These are phyloP conservation scores for Dacryopinax primogenitus DNA, from an alignment of 768 basidiomycete genomes.

Conservation along the genomic window DNA sequence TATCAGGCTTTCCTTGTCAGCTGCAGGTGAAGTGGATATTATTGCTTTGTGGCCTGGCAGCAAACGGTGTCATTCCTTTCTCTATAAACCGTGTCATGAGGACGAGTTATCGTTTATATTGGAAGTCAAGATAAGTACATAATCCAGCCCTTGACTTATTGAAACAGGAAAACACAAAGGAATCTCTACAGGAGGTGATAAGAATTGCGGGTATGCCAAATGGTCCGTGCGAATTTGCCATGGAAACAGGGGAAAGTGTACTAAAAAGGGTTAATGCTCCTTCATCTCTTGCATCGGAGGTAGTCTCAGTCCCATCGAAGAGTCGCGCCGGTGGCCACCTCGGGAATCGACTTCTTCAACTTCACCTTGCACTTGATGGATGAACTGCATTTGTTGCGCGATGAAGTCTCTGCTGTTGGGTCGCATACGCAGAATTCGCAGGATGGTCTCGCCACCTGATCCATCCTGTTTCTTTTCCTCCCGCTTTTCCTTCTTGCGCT, in stretches of 20 bases:
- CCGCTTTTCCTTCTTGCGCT: slow-evolving; percentile 84
- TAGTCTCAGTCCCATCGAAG: background rate
- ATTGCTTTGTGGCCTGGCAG: too few relatives aligned
- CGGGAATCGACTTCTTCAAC: slow-evolving; percentile 27
- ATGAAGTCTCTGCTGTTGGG: slow-evolving; percentile 76
- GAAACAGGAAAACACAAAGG: slow-evolving; percentile 2
- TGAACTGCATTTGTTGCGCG: slow-evolving; percentile 70
- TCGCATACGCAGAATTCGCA: slow-evolving; percentile 90
- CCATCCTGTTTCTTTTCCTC: slow-evolving; percentile 51
- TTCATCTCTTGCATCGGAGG: background rate
- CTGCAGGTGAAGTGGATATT: too few relatives aligned
- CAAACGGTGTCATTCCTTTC: too few relatives aligned
- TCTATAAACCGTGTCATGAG: too few relatives aligned
- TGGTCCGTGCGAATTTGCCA: background rate
- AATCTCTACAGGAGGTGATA: background rate
- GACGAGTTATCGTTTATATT: too few relatives aligned
- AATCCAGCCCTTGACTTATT: background rate
- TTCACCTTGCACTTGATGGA: slow-evolving; percentile 69
- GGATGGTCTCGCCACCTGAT: slow-evolving; percentile 74
- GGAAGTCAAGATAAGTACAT: background rate
- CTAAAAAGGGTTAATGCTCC: background rate
- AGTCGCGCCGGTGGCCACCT: background rate
- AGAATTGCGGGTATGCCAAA: slow-evolving; percentile 4
- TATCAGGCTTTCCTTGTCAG: too few relatives aligned
- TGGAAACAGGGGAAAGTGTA: background rate